Evolutionary conservation across 768 basidiomycete species (phyloP).

Genomic region (Kwoniella sp.): DNA sequence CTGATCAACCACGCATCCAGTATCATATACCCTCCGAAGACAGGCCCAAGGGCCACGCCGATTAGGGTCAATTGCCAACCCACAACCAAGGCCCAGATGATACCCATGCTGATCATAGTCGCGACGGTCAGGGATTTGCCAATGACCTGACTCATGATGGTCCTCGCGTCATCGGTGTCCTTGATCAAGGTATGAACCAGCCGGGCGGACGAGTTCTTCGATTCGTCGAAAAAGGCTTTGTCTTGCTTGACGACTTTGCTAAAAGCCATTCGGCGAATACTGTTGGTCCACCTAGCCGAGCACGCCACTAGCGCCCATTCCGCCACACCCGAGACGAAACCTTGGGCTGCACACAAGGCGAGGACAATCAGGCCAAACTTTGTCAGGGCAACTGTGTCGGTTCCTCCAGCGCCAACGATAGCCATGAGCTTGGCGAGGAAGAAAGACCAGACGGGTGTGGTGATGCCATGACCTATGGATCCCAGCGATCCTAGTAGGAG

Average conservation of each 20-base stretch:
- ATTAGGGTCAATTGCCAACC: constrained; percentile 93
- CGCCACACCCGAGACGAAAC: constrained; percentile 67
- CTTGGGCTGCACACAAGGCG: constrained; percentile 69
- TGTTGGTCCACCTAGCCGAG: constrained; percentile 69
- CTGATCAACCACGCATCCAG: constrained; percentile 69
- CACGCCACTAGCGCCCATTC: constrained; percentile 73
- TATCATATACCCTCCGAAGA: constrained; percentile 72
- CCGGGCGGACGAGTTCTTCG: constrained; percentile 58
- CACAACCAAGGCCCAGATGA: constrained; percentile 79
- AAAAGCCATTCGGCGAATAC: constrained; percentile 60
- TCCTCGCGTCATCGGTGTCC: constrained; percentile 81
- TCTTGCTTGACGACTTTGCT: constrained; percentile 68
- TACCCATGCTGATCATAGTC: constrained; percentile 75
- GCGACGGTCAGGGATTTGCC: constrained; percentile 68
- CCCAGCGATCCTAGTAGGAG: constrained; percentile 65
- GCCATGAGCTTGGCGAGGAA: constrained; percentile 72
- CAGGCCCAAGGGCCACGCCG: constrained; percentile 77
- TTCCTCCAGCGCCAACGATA: constrained; percentile 51
- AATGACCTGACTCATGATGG: constrained; percentile 67
- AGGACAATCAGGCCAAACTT: constrained; percentile 53
- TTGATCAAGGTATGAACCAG: constrained; percentile 75
- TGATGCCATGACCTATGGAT: constrained; percentile 70
- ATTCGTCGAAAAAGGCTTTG: constrained; percentile 77
- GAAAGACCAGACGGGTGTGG: constrained; percentile 89
- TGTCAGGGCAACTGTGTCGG: constrained; percentile 28